Conservation (phyloP, 177 flowering plant species). For the Vitis hybrid region DNA sequence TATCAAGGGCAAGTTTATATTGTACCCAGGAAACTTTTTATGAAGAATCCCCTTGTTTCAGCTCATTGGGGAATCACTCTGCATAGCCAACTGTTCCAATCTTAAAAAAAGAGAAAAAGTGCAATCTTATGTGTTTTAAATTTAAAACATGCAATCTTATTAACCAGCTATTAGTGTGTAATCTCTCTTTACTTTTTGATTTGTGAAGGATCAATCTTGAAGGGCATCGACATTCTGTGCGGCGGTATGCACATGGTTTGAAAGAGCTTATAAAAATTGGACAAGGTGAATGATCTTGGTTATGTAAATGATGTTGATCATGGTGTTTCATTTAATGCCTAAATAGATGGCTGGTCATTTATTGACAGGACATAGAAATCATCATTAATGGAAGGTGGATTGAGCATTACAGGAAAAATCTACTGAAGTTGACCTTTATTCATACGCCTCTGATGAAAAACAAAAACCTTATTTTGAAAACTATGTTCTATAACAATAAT, state of each 20-base stretch:
- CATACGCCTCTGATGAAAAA: too few relatives aligned
- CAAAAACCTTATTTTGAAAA: not conserved
- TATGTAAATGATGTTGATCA: not conserved
- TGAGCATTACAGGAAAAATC: too few relatives aligned
- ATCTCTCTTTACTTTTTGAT: slow-evolving; percentile 8
- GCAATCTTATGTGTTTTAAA: too few relatives aligned
- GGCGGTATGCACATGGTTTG: slow-evolving; percentile 77
- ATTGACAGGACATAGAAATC: not conserved
- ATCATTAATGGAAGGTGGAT: too few relatives aligned
- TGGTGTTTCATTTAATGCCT: not conserved
- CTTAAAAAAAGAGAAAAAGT: not conserved
- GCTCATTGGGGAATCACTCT: too few relatives aligned
- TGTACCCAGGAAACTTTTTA: not conserved
- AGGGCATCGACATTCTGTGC: slow-evolving; percentile 77
- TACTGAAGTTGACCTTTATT: too few relatives aligned
- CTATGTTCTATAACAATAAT: not conserved
- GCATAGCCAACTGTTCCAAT: not conserved
- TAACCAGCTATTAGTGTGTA: not conserved
- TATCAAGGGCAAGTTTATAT: too few relatives aligned
- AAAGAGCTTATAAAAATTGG: slow-evolving; percentile 80
- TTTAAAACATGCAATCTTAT: not conserved
- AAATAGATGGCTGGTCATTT: not conserved
- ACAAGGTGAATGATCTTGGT: slow-evolving; percentile 52
- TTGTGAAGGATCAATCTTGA: slow-evolving; percentile 78
- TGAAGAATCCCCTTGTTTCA: not conserved